Base-by-base conservation (phyloP, 768 basidiomycete genomes). In the Hydnum rufescens region DNA sequence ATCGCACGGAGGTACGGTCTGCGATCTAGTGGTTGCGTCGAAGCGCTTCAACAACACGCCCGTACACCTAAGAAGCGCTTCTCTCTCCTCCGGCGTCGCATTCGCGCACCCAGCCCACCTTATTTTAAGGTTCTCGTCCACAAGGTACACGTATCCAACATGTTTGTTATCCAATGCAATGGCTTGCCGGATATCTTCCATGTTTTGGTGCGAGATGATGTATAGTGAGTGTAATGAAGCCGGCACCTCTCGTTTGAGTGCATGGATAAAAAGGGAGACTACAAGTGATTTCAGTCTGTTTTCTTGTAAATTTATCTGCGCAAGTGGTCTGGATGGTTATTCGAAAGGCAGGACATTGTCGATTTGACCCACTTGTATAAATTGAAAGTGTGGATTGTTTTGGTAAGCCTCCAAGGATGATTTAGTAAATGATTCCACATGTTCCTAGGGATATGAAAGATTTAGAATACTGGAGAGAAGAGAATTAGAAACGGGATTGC, bases 91-190 rank as follows among this genome's bases (percentile, higher is more conserved):
- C 2, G 64, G 61, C 54, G 74, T 81, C 0, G 90, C 85, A 59
- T 86, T 83, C 4, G 82, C 88, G 58, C 88, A 84, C 5, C 77
- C 93, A 1, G 82, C 92, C 93, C 93, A 97, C 19, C 93, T 74
- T 46, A 97, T 74, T 64, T 78, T 84, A 55, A 78, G 63, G 54
- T 85, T 76, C 64, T 80, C 75, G 61, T 97, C 93, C 26, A 96
- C 76, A 8, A 97, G 70, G 61, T 82, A 97, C 13, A 92, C 80
- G 61, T 93, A 95, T 19, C 92, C 93, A 29, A 96, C 74, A 60
- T 83, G 79, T 62, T 78, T 82, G 66, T 96, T 97, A 29, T 76
- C 75, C 72, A 93, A 80, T 0, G 88, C 87, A 43, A 96, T 67
- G 3, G 84, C 77, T 34, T 87, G 82, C 30, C 86, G 80, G 16